Evolutionary conservation across 371 early-diverging fungal species (phyloP).

Genomic region (Apophysomyces trapeziformis): DNA sequence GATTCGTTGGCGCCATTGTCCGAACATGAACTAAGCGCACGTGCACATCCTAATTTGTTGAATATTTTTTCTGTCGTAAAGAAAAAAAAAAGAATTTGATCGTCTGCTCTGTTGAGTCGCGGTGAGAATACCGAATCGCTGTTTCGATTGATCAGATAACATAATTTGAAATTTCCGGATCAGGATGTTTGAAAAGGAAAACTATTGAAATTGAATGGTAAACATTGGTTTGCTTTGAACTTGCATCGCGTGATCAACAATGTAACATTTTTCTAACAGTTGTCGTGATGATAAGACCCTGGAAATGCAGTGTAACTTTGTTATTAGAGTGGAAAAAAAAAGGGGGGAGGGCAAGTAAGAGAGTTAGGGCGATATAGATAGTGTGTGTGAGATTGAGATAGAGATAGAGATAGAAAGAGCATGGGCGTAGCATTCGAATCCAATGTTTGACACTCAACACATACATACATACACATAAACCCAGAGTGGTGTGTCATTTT

Average conservation of each 20-base stretch:
- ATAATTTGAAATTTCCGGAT: background rate
- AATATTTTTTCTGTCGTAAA: no score
- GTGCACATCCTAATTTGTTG: background rate
- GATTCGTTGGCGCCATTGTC: constrained; percentile 11
- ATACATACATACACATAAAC: no score
- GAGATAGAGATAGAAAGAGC: no score
- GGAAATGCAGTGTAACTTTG: constrained; percentile 10
- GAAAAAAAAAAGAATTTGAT: no score
- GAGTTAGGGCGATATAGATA: no score
- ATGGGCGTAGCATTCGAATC: no score
- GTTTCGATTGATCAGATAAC: constrained; percentile 10
- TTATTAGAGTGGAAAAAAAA: background rate
- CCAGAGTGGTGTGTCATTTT: no score
- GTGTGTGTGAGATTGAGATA: no score
- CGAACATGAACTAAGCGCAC: background rate
- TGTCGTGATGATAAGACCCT: constrained; percentile 9
- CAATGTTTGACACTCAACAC: no score
- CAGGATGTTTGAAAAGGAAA: background rate
- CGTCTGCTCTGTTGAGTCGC: background rate
- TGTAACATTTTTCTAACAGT: background rate
- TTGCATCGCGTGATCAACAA: constrained; percentile 6
- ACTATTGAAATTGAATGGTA: background rate
- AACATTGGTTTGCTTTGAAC: background rate
- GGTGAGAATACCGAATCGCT: background rate
- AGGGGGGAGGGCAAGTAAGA: background rate